Evolutionary conservation across 257 asterid genomes (phyloP).

Genomic region (Petunia axillaris): DNA sequence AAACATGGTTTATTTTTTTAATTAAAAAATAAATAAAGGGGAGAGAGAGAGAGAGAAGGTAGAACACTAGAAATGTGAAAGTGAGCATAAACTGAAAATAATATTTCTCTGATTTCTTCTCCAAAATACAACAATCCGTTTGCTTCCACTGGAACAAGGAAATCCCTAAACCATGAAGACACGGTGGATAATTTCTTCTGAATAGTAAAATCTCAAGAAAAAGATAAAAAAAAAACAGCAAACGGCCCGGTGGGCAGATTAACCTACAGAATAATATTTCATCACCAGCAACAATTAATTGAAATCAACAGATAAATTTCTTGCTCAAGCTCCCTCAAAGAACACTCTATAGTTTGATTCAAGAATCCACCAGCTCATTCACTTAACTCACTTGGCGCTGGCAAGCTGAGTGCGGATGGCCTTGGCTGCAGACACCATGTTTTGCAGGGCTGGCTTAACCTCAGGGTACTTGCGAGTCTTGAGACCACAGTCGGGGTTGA

Average conservation of each 20-base stretch:
- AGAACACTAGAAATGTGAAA: no score
- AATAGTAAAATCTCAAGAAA: background rate
- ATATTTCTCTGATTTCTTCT: conserved; percentile 7
- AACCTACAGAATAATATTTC: conserved; percentile 19
- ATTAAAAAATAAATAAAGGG: no score
- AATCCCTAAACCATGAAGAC: background rate
- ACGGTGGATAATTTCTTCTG: background rate
- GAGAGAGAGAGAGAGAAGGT: no score
- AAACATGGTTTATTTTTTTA: no score
- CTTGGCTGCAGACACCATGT: conserved; percentile 91
- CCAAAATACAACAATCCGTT: conserved; percentile 17
- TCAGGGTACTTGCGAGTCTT: conserved; percentile 91
- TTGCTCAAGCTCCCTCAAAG: background rate
- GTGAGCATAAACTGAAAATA: conserved; percentile 4
- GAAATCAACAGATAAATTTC: conserved; percentile 16
- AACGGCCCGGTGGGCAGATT: conserved; percentile 19
- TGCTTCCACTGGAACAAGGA: background rate
- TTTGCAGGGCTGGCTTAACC: conserved; percentile 86
- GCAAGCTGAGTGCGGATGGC: conserved; percentile 54
- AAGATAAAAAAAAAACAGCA: background rate
- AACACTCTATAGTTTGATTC: background rate
- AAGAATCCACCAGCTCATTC: conserved; percentile 1
- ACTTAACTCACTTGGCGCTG: conserved; percentile 21
- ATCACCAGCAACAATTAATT: conserved; percentile 15
- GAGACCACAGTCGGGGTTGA: conserved; percentile 96